Base-by-base conservation (phyloP, 108 stramenopile species). In the Nitzschia sp. region DNA sequence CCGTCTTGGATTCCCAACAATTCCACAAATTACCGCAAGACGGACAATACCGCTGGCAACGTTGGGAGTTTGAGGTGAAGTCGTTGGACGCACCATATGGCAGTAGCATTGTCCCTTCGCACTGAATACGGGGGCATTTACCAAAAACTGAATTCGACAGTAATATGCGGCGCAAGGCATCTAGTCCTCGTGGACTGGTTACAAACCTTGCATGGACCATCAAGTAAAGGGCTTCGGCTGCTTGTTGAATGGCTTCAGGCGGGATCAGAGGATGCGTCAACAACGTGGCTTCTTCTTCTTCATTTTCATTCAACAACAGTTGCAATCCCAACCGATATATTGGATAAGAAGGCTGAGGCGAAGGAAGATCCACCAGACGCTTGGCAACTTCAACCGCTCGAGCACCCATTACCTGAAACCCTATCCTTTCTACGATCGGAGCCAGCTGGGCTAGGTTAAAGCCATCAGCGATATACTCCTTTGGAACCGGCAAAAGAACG, bases 401-500 rank as follows among this genome's bases (percentile, higher is more conserved):
- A 31, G 59, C 53, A 30, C 74, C 74, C 59, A 68, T 56, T 8
- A 56, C 67, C 58, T 75, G 66, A 23, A 67, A 75, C 2, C 78
- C 71, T 13, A 82, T 48, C 3, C 76, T 66, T 59, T 88, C 86
- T 17, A 88, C 73, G 30, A 81, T 76, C 1, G 82, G 83, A 18
- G 77, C 71, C 11, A 88, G 47, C n/a, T 79, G 82, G 24, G 74
- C 70, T 42, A 88, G 46, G 60, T 88, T 88, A 59, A 88, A 88
- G 3, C 66, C 69, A 59, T 88, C 86, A 3, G 59, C 32, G 4
- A 82, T 70, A 62, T 64, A 88, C 25, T 88, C 86, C 11, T 64
- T 75, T 26, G 86, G 86, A 0, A 88, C 68, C 18, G 79, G 75
- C 35, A 88, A 34, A 13, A 88, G 75, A 2, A 64, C 73, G 65